Conservation (phyloP, 805 yeast species). For the Starmerella scarabaei region DNA sequence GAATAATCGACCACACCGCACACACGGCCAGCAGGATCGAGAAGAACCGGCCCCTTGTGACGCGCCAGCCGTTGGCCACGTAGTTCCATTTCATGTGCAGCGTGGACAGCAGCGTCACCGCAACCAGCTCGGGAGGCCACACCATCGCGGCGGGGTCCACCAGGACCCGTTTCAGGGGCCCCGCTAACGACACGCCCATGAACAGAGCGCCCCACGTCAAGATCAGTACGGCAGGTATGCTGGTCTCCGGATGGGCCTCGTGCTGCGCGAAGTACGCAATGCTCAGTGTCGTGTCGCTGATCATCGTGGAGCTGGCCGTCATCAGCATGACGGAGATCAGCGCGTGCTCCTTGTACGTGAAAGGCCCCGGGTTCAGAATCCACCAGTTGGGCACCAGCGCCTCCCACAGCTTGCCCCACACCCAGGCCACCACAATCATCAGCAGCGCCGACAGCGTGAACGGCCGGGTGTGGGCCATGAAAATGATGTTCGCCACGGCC, state of each 20-base stretch:
- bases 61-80: constrained; percentile 47
- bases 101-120: constrained; percentile 43
- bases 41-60: constrained; percentile 41
- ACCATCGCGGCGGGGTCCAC: constrained; percentile 51
- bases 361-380: constrained; percentile 45
- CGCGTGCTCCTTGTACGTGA: constrained; percentile 53
- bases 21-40: constrained; percentile 29
- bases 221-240: constrained; percentile 42
- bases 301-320: constrained; percentile 30
- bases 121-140: constrained; percentile 58
- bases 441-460: constrained; percentile 41
- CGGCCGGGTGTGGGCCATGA: constrained; percentile 45
- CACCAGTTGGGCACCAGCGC: constrained; percentile 27
- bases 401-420: constrained; percentile 45
- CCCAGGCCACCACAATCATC: constrained; percentile 50
- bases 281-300: constrained; percentile 43
- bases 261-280: constrained; percentile 37
- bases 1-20: constrained; percentile 47
- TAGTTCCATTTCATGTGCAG: constrained; percentile 39
- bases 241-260: constrained; percentile 22
- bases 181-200: constrained; percentile 58
- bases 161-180: constrained; percentile 43
- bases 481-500: constrained; percentile 44
- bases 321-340: constrained; percentile 41
- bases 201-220: constrained; percentile 45